phyloP scores from a whole-genome alignment of 441 rosid genomes.

The Corymbia citriodora region DNA sequence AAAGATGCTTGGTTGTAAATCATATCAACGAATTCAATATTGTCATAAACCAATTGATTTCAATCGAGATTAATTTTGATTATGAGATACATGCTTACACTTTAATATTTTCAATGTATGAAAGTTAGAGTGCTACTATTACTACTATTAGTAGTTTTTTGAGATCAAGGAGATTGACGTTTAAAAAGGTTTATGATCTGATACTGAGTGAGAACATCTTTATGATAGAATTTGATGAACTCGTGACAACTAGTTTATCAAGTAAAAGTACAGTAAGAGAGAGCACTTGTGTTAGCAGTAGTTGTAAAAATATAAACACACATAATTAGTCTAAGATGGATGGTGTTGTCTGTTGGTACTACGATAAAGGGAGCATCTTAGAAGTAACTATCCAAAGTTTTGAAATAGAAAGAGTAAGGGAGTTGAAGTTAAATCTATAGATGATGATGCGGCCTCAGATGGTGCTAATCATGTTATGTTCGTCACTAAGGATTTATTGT shows the following conservation, averaged over 20 bases:
- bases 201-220: neutral
- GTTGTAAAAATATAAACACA: neutral
- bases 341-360: neutral
- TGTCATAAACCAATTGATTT: neutral
- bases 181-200: neutral
- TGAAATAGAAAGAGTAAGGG: neutral
- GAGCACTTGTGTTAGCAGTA: neutral
- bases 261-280: neutral
- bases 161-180: neutral
- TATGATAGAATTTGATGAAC: neutral
- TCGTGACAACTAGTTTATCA: neutral
- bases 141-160: neutral
- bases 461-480: neutral
- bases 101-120: neutral
- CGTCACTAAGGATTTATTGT: neutral
- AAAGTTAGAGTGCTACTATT: neutral
- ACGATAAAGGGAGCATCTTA: neutral
- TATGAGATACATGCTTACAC: too few relatives aligned
- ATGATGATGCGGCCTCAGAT: neutral
- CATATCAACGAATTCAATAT: neutral
- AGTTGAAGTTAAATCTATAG: neutral
- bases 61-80: neutral
- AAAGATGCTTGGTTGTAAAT: neutral
- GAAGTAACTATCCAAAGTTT: neutral
- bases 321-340: neutral